These are phyloP conservation scores for Trichoderma polysporum DNA, from an alignment of 2,329 filamentous ascomycete species.

Conservation along the genomic window DNA sequence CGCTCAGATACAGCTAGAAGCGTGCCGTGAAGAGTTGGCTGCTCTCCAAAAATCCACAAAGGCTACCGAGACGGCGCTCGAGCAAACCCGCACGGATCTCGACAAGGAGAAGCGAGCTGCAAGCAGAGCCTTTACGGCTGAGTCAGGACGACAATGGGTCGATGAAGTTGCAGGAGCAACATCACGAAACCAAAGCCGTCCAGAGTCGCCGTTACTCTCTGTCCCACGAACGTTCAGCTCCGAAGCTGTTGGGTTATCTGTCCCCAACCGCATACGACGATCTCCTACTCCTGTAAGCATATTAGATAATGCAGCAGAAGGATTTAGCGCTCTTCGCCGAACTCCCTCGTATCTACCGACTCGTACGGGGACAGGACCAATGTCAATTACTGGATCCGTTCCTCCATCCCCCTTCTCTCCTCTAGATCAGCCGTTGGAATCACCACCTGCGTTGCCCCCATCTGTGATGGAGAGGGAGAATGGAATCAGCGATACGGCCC, in stretches of 20 bases:
- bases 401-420: constrained; percentile 46
- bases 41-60: constrained; percentile 64
- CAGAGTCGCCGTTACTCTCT: constrained; percentile 55
- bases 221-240: constrained; percentile 54
- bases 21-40: constrained; percentile 58
- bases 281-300: constrained; percentile 50
- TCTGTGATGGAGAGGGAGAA: constrained; percentile 50
- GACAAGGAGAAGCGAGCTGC: constrained; percentile 46
- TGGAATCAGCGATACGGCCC: constrained; percentile 45
- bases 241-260: constrained; percentile 50
- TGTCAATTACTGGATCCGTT: constrained; percentile 40
- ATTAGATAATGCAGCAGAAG: constrained; percentile 41
- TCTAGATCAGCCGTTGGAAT: constrained; percentile 42
- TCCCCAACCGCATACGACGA: constrained; percentile 37
- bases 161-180: constrained; percentile 48
- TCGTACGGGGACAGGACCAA: constrained; percentile 43
- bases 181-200: constrained; percentile 49
- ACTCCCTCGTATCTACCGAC: constrained; percentile 49
- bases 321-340: constrained; percentile 45
- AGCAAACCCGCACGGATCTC: constrained; percentile 52
- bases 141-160: constrained; percentile 50
- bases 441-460: constrained; percentile 38
- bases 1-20: constrained; percentile 61
- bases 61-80: constrained; percentile 63
- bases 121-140: constrained; percentile 36